A percentile compares a stretch with the other conserved stretches of the same genome.
phyloP scores from a whole-genome alignment of 176 grass and related monocot species.

The Saccharum officinarum region DNA sequence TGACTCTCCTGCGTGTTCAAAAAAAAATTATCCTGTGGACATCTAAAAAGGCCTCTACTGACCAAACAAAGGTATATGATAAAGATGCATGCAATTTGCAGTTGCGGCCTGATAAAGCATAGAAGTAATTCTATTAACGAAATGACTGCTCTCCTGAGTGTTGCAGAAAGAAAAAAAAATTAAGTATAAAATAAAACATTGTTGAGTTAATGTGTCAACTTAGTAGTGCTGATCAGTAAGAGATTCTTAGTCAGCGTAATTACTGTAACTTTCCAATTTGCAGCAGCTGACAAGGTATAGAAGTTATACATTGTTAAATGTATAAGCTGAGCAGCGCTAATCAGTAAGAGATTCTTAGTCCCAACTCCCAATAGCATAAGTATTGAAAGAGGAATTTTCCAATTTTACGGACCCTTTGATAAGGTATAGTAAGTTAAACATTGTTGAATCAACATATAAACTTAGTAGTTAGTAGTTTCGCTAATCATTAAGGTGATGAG shows the following conservation, averaged over 20 bases:
- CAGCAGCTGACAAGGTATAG: neutral
- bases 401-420: neutral
- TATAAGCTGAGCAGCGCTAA: neutral
- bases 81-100: neutral
- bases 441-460: neutral
- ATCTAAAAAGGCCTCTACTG: slow-evolving; percentile 4
- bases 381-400: neutral
- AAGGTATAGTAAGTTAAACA: neutral
- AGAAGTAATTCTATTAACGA: neutral
- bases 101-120: neutral
- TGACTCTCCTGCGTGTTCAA: neutral
- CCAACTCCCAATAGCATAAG: neutral
- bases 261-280: neutral
- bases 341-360: neutral
- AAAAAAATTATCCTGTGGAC: neutral
- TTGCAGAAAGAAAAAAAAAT: neutral
- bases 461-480: too few relatives aligned
- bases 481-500: too few relatives aligned
- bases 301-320: slow-evolving; percentile 2
- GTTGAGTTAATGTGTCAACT: neutral
- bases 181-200: neutral
- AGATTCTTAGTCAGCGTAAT: neutral
- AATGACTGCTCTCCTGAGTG: neutral
- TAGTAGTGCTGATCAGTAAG: neutral
- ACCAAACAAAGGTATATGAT: neutral